Evolutionary conservation across 139 green algal species (phyloP), one percentile per base, ranked within the genome.

Genomic region (Pseudopediastrum boryanum): DNA sequence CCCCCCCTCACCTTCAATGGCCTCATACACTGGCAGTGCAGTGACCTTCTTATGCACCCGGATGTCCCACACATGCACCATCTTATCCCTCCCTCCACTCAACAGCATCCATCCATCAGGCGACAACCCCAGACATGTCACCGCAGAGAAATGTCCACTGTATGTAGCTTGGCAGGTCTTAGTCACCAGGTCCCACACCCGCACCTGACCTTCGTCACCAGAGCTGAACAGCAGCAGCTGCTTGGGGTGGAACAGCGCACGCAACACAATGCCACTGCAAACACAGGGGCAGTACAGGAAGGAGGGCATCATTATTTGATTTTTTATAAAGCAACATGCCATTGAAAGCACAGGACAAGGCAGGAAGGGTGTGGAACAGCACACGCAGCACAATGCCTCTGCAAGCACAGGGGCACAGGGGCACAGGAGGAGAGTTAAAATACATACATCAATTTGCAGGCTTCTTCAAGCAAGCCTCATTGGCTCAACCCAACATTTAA

Each of bases 1-100:
- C n/a, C n/a, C n/a, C n/a, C n/a, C n/a, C n/a, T n/a, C 43, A 84
- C 87, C 92, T 80, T 99, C 95, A 19, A 98, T 56, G 8, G 91
- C 87, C 83, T 99, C 95, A 80, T 91, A 95, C 27, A 98, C 89
- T 2, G 95, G 91, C 16, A 98, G 52, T 0, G 90, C 94, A 12
- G 85, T 71, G 1, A 92, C 25, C 61, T 94, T 94, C 13, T 67
- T 76, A 46, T 85, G 73, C 36, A 71, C 85, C 19, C 88, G 80
- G 44, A 95, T 61, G 85, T 93, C 90, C 95, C 95, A 99, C 9
- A 90, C 77, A 16, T 90, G 82, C 29, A 94, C 93, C 66, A 97
- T 87, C 76, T 89, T 90, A 73, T 92, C 88, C 1, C 88, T 69
- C 2, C 85, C 85, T 0, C 71, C 85, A 23, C 39, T 85, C 61